phyloP scores from a whole-genome alignment of 441 rosid genomes.

The Mallotus repandus region DNA sequence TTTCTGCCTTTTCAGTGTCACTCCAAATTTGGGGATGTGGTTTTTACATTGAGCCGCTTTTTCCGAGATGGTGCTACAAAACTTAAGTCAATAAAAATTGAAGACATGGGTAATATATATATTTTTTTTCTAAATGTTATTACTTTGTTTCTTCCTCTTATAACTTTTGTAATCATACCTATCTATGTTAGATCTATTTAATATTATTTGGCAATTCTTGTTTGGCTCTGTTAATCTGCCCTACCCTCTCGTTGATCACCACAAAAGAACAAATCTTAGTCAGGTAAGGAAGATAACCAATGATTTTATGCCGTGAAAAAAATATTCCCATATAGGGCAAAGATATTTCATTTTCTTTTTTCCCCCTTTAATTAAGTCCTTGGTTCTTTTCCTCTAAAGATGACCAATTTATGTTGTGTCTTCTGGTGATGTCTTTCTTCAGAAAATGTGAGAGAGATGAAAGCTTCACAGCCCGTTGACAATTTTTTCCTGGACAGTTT shows the following conservation, averaged over 20 bases:
- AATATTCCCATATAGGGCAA: conserved; percentile 4
- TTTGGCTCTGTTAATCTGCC: not conserved
- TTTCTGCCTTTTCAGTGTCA: conserved; percentile 59
- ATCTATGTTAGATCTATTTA: not conserved
- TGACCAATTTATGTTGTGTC: conserved; percentile 22
- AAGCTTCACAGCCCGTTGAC: conserved; percentile 29
- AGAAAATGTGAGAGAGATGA: conserved; percentile 44
- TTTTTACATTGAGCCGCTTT: conserved; percentile 79
- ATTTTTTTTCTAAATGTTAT: conserved; percentile 23
- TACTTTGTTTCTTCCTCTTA: not conserved
- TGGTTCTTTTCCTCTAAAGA: not conserved
- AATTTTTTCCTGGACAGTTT: conserved; percentile 28
- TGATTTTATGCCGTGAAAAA: not conserved
- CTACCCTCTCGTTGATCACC: not conserved
- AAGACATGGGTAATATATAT: conserved; percentile 45
- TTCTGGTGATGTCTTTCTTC: conserved; percentile 24
- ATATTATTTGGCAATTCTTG: conserved; percentile 9
- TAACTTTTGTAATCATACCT: not conserved
- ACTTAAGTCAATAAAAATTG: conserved; percentile 35
- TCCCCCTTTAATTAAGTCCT: not conserved
- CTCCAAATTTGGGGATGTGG: conserved; percentile 79
- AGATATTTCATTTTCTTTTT: not conserved
- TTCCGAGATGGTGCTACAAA: conserved; percentile 64
- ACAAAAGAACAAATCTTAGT: not conserved
- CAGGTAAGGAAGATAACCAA: too few species aligned